A percentile compares a stretch with the other conserved stretches of the same genome.
These are phyloP conservation scores for Recurvomyces mirabilis DNA, from an alignment of 495 filamentous ascomycete species.

Conservation along the genomic window DNA sequence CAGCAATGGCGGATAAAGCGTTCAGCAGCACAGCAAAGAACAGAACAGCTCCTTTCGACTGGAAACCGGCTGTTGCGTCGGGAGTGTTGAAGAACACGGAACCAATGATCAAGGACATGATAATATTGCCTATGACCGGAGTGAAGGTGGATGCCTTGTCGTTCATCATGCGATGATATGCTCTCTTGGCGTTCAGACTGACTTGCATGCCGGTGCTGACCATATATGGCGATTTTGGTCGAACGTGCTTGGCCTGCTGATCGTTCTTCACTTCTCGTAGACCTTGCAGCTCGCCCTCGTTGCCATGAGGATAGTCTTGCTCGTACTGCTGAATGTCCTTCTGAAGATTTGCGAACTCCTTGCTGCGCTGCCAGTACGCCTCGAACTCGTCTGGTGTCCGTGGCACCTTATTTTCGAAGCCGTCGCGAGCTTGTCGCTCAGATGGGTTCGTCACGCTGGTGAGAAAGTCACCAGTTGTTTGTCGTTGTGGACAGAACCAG, in stretches of 20 bases:
- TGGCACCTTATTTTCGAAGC: slow-evolving; percentile 22
- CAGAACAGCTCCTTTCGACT: slow-evolving; percentile 28
- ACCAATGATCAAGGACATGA: slow-evolving; percentile 35
- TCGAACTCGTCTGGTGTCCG: slow-evolving; percentile 25
- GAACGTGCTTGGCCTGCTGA: slow-evolving; percentile 23
- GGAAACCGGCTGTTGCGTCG: slow-evolving; percentile 33
- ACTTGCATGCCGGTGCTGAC: slow-evolving; percentile 40
- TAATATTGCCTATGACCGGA: slow-evolving; percentile 20
- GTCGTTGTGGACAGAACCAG: slow-evolving; percentile 24
- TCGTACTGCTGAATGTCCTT: slow-evolving; percentile 18
- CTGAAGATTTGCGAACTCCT: slow-evolving; percentile 4
- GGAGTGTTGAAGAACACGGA: slow-evolving; percentile 40
- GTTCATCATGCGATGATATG: slow-evolving; percentile 37
- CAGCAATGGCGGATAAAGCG: slow-evolving; percentile 44
- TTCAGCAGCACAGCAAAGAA: slow-evolving; percentile 38
- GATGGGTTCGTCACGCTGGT: slow-evolving; percentile 20
- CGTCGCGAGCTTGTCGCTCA: slow-evolving; percentile 19
- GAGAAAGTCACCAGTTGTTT: slow-evolving; percentile 24
- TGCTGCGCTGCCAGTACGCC: slow-evolving; percentile 15
- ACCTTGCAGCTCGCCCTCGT: slow-evolving; percentile 3
- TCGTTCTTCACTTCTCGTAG: slow-evolving; percentile 15
- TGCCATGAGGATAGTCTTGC: slow-evolving; percentile 2
- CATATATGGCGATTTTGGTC: slow-evolving; percentile 37
- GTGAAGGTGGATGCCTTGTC: slow-evolving; percentile 25
- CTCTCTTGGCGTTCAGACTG: slow-evolving; percentile 39